Evolutionary conservation across 352 stramenopile genomes (phyloP).

Genomic region (Globisporangium emineosum): DNA sequence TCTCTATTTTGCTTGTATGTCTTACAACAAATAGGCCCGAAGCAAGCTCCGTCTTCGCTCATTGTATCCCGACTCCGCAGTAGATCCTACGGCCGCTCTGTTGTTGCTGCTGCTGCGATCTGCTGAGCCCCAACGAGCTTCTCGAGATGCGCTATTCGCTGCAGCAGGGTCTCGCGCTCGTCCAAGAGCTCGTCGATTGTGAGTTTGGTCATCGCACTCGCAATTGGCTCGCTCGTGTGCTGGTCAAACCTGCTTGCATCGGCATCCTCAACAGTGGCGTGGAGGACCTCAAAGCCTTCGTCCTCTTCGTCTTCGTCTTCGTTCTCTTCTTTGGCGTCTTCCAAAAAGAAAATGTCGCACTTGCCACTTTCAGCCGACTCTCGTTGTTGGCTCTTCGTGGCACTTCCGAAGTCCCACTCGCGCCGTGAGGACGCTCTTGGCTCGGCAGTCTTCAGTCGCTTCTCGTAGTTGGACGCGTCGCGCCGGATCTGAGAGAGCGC

Average conservation of each 20-base stretch:
- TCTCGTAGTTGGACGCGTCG: conserved; percentile 34
- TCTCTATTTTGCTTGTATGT: conserved; percentile 1
- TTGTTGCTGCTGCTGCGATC: neutral
- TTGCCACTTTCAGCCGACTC: neutral
- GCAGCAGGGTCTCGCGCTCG: conserved; percentile 34
- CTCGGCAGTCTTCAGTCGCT: conserved; percentile 43
- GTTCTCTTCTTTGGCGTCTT: conserved; percentile 34
- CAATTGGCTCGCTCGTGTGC: neutral
- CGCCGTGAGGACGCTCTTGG: neutral
- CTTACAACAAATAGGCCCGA: conserved; percentile 6
- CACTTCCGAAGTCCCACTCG: neutral
- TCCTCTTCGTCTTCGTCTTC: conserved; percentile 27
- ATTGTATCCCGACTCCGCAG: neutral
- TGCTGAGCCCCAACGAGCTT: conserved; percentile 19
- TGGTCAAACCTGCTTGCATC: neutral
- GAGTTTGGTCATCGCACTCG: neutral
- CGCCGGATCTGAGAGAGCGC: conserved; percentile 44
- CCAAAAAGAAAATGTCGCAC: conserved; percentile 23
- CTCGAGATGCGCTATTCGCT: conserved; percentile 41
- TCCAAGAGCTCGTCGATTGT: conserved; percentile 27
- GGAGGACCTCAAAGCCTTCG: conserved; percentile 14
- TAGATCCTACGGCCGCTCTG: neutral
- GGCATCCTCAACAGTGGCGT: neutral
- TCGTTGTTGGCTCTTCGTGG: neutral
- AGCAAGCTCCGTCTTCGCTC: neutral